Percentiles rank a stretch among this genome's conserved stretches.
Conservation (phyloP, 2,329 filamentous ascomycete species). For the Emmonsiellopsis sp. region DNA sequence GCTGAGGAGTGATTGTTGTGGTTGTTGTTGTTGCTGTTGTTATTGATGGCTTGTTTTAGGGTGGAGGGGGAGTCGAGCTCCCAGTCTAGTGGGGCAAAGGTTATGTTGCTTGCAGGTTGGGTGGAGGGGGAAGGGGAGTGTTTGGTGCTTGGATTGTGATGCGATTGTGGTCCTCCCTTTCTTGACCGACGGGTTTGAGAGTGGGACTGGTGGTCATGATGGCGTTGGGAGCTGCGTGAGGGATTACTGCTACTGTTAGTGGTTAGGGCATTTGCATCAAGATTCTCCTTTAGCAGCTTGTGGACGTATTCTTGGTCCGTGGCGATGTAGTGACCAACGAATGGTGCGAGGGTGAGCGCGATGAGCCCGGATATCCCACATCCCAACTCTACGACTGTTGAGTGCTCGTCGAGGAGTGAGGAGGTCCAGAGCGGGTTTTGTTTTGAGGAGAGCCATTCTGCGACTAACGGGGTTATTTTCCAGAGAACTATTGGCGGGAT, state of each 20-base stretch:
- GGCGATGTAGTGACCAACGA: constrained; percentile 59
- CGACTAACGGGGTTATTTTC: constrained; percentile 79
- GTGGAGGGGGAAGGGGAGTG: constrained; percentile 6
- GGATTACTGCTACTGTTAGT: neutral
- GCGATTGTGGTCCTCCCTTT: constrained; percentile 10
- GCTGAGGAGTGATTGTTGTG: neutral
- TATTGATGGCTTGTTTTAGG: constrained; percentile 39
- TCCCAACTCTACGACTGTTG: constrained; percentile 70
- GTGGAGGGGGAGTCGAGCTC: constrained; percentile 49
- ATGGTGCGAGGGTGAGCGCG: constrained; percentile 57
- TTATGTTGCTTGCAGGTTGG: constrained; percentile 33
- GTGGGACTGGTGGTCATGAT: neutral
- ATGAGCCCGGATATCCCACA: constrained; percentile 79
- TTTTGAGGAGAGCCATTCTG: constrained; percentile 63
- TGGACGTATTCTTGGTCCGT: constrained; percentile 86
- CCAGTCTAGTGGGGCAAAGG: constrained; percentile 69
- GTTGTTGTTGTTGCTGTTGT: neutral
- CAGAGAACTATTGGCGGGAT: constrained; percentile 58
- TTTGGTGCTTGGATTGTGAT: constrained; percentile 9
- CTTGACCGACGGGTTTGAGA: neutral
- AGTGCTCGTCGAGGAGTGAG: constrained; percentile 44
- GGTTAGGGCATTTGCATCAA: constrained; percentile 39
- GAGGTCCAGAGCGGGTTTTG: constrained; percentile 53
- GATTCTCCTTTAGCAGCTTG: constrained; percentile 65
- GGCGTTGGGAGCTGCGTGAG: neutral